These are phyloP conservation scores for Epichloe gansuensis DNA, from an alignment of 2,329 filamentous ascomycete species.

Conservation along the genomic window DNA sequence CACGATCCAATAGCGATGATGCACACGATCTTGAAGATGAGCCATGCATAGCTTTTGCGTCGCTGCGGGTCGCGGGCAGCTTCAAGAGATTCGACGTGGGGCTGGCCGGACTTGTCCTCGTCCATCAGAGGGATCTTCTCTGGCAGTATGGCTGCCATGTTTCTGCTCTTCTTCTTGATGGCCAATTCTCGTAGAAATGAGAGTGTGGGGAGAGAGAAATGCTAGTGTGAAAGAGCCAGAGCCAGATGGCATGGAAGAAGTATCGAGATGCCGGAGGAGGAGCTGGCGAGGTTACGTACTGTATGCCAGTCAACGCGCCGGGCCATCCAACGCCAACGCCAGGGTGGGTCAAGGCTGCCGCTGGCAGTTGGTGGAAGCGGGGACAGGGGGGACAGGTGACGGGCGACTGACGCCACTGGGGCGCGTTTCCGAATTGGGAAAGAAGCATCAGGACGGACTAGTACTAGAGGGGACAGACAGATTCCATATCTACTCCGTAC, in stretches of 20 bases:
- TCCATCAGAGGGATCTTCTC: not conserved
- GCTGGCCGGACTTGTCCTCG: not conserved
- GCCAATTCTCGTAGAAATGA: not conserved
- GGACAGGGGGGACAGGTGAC: no score
- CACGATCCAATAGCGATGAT: conserved; percentile 1
- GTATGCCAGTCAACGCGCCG: no score
- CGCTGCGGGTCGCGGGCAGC: not conserved
- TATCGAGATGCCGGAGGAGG: not conserved
- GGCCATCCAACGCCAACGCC: not conserved
- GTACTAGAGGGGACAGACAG: no score
- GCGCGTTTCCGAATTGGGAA: no score
- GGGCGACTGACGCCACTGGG: no score
- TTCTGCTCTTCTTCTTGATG: not conserved
- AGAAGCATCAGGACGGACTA: no score
- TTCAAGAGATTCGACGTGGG: not conserved
- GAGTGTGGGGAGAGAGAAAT: not conserved
- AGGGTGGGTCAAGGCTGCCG: not conserved
- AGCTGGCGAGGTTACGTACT: not conserved
- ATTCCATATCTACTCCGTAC: no score
- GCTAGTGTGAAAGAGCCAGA: no score
- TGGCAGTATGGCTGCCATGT: not conserved
- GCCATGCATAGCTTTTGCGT: not conserved
- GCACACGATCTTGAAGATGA: conserved; percentile 1
- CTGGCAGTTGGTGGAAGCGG: no score
- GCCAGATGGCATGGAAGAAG: no score